Conservation (phyloP, 2,329 filamentous ascomycete species). For the Stagonosporopsis chrysanthemi region DNA sequence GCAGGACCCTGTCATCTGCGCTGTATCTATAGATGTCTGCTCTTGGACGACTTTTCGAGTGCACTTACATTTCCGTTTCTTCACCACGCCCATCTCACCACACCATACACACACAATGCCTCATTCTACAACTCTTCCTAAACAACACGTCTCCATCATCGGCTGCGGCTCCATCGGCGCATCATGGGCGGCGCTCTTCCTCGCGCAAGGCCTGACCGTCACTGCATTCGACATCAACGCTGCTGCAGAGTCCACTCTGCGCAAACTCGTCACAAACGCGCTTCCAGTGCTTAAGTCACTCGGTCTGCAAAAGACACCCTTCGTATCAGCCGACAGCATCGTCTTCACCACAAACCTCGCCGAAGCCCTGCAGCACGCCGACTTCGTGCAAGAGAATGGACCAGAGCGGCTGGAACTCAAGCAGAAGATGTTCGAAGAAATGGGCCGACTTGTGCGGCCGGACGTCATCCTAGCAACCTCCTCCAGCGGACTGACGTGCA, state of each 20-base stretch:
- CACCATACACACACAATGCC: conserved; percentile 9
- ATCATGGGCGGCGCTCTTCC: conserved; percentile 54
- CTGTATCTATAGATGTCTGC: not conserved
- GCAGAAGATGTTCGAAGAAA: conserved; percentile 45
- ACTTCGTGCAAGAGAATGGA: conserved; percentile 53
- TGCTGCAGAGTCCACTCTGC: conserved; percentile 33
- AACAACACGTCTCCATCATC: conserved; percentile 40
- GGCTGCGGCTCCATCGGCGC: conserved; percentile 52
- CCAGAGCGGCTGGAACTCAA: conserved; percentile 54
- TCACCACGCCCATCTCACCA: too few species aligned
- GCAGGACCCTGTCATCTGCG: not conserved
- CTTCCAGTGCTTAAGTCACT: conserved; percentile 22
- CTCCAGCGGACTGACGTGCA: conserved; percentile 50
- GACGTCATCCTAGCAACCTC: conserved; percentile 52
- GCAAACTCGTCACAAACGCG: conserved; percentile 19
- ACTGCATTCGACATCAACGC: conserved; percentile 53
- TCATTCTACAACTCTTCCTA: conserved; percentile 2
- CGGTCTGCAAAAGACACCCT: conserved; percentile 17
- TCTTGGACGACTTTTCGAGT: not conserved
- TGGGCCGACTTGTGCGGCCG: conserved; percentile 40
- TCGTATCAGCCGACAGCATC: conserved; percentile 15
- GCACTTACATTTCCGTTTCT: too few species aligned
- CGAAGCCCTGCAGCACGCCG: conserved; percentile 23
- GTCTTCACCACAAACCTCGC: conserved; percentile 18
- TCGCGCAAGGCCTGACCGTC: conserved; percentile 51